Conservation (phyloP, 495 filamentous ascomycete species). For the Talaromyces stipitatus region DNA sequence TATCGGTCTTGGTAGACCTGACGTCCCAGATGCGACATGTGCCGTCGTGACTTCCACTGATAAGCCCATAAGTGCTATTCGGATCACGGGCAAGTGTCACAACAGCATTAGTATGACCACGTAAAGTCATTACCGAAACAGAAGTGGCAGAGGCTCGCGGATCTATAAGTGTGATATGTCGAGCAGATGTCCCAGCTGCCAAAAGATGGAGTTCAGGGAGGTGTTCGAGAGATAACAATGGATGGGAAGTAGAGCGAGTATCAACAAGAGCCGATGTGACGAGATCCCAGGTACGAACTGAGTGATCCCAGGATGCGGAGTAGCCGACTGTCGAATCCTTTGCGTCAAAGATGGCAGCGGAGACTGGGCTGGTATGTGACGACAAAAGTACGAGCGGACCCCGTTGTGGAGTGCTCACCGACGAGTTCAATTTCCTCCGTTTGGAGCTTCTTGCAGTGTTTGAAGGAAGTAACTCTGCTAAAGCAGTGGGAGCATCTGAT, state of each 20-base stretch:
- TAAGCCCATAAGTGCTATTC: constrained; percentile 68
- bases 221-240: constrained; percentile 66
- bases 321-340: constrained; percentile 83
- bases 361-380: constrained; percentile 64
- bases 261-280: constrained; percentile 66
- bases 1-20: constrained; percentile 58
- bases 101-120: constrained; percentile 83
- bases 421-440: constrained; percentile 64
- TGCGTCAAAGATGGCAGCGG: constrained; percentile 73
- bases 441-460: constrained; percentile 54
- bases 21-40: constrained; percentile 92
- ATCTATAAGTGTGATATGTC: constrained; percentile 84
- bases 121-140: constrained; percentile 75
- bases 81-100: constrained; percentile 62
- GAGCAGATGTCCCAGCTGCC: constrained; percentile 77
- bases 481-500: constrained; percentile 61
- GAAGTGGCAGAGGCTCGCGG: constrained; percentile 66
- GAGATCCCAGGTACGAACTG: constrained; percentile 84
- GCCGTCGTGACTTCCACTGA: constrained; percentile 80
- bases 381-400: constrained; percentile 69
- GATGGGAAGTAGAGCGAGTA: constrained; percentile 72
- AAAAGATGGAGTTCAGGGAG: constrained; percentile 62
- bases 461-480: constrained; percentile 55
- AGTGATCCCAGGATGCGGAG: constrained; percentile 81
- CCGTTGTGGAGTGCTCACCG: constrained; percentile 58